phyloP scores from a whole-genome alignment of 1,284 basidiomycete genomes.

The Ustilago esculenta region DNA sequence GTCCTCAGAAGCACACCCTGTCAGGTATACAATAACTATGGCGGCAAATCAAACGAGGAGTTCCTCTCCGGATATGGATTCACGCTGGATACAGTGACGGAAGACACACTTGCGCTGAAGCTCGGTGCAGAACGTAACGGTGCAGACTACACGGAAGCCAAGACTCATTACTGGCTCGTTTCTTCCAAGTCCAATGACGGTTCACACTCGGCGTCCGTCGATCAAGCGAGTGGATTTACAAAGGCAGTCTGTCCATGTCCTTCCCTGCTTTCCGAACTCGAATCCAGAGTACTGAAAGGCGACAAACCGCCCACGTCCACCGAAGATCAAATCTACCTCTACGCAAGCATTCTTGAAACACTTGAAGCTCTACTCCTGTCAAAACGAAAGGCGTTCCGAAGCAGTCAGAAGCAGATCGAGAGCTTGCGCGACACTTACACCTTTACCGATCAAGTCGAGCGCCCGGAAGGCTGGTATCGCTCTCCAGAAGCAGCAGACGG shows the following conservation, averaged over 20 bases:
- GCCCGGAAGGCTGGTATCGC: conserved; percentile 5
- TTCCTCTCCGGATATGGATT: conserved; percentile 60
- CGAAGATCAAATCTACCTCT: conserved; percentile 8
- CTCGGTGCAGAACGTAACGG: conserved; percentile 8
- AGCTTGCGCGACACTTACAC: background rate
- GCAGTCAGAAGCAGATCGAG: conserved; percentile 9
- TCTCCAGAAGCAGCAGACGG: background rate
- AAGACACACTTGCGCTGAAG: conserved; percentile 54
- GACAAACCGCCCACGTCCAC: background rate
- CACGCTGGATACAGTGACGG: conserved; percentile 26
- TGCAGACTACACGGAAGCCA: background rate
- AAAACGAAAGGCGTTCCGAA: conserved; percentile 39
- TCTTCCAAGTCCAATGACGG: background rate
- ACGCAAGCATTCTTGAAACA: conserved; percentile 22
- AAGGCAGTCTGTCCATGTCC: conserved; percentile 17
- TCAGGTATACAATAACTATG: conserved; percentile 65
- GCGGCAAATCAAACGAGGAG: conserved; percentile 64
- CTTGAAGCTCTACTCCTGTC: conserved; percentile 30
- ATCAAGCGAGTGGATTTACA: background rate
- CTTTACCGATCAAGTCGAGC: background rate
- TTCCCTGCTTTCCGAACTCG: conserved; percentile 10
- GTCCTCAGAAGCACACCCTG: background rate
- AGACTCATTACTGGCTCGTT: conserved; percentile 30
- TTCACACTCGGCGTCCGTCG: background rate
- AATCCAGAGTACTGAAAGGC: background rate